Conservation (phyloP, 139 green algal genomes). For the Astrephomene gubernaculifera region DNA sequence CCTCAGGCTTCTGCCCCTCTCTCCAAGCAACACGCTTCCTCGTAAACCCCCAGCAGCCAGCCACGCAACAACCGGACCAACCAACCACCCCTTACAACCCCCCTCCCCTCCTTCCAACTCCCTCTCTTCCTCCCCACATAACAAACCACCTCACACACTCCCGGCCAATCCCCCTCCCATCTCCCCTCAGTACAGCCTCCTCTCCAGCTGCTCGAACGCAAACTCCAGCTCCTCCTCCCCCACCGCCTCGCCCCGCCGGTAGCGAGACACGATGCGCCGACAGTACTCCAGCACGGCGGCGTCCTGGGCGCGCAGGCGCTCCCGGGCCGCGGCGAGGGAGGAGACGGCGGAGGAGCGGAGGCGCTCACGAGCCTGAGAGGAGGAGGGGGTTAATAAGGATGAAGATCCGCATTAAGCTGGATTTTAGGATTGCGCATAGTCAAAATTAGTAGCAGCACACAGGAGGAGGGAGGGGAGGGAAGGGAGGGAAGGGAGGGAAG, state of each 20-base stretch:
- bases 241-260: conserved; percentile 61
- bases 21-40: too few species aligned
- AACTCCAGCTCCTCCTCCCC: conserved; percentile 67
- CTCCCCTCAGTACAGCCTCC: conserved; percentile 27
- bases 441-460: too few species aligned
- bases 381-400: too few species aligned
- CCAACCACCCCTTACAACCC: too few species aligned
- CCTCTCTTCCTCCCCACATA: not conserved
- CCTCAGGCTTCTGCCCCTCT: too few species aligned
- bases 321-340: conserved; percentile 40
- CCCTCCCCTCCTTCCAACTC: not conserved
- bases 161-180: too few species aligned
- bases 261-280: conserved; percentile 55
- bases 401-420: too few species aligned
- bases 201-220: conserved; percentile 64
- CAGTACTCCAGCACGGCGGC: conserved; percentile 36
- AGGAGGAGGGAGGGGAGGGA: too few species aligned
- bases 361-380: conserved; percentile 33
- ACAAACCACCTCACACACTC: not conserved
- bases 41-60: too few species aligned
- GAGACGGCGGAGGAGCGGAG: conserved; percentile 37
- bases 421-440: too few species aligned
- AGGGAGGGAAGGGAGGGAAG: too few species aligned
- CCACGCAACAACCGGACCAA: too few species aligned
- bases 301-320: conserved; percentile 41